Conservation (phyloP, 1,284 basidiomycete species). For the Melampsora allii-populina region DNA sequence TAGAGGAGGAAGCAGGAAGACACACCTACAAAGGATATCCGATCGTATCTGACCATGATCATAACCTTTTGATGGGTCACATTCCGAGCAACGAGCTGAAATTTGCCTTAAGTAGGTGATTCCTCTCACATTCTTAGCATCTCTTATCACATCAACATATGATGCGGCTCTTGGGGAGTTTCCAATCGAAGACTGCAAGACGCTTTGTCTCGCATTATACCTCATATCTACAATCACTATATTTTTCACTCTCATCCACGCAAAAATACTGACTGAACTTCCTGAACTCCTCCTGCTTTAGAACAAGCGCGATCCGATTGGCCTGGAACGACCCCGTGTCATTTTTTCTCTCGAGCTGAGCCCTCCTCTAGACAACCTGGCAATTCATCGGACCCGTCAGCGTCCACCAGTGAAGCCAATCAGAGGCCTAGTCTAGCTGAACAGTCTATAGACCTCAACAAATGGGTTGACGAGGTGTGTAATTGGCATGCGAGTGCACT, state of each 20-base stretch:
- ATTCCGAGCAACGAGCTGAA: slow-evolving; percentile 34
- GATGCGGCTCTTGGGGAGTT: too few species aligned
- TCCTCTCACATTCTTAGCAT: background rate
- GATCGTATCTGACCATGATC: slow-evolving; percentile 10
- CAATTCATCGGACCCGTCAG: background rate
- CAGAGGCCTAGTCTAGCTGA: slow-evolving; percentile 61
- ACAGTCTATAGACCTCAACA: slow-evolving; percentile 60
- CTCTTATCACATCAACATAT: too few species aligned
- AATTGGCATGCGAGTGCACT: slow-evolving; percentile 56
- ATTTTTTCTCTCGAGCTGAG: background rate
- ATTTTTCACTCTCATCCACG: too few species aligned
- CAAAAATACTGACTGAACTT: too few species aligned
- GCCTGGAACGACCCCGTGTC: background rate
- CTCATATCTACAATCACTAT: too few species aligned
- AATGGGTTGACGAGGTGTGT: slow-evolving; percentile 64
- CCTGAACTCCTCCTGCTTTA: background rate
- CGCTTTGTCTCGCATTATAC: too few species aligned
- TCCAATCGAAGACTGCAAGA: background rate
- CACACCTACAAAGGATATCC: slow-evolving; percentile 37
- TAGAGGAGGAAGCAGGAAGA: slow-evolving; percentile 17
- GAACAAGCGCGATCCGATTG: background rate
- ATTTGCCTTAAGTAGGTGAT: slow-evolving; percentile 30
- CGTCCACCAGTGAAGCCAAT: slow-evolving; percentile 48
- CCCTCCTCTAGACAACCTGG: background rate
- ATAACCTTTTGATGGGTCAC: slow-evolving; percentile 30